Percentiles rank a stretch among this genome's conserved stretches.
These are phyloP conservation scores for Fusarium anguioides DNA, from an alignment of 2,329 filamentous ascomycete genomes.

Conservation along the genomic window DNA sequence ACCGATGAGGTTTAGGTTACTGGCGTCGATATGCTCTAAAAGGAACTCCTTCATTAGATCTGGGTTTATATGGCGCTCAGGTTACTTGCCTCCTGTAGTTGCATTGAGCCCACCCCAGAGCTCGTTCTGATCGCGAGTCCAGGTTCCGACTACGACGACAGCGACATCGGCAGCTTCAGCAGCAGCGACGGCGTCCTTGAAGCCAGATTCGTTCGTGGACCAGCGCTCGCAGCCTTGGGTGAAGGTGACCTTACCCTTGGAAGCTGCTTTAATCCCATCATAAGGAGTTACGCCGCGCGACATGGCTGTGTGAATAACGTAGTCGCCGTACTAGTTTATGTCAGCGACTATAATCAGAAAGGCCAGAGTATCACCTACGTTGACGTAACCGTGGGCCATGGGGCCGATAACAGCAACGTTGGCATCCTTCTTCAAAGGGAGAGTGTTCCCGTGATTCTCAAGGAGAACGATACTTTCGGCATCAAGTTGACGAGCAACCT, in stretches of 20 bases:
- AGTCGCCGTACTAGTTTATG: slow-evolving; percentile 71
- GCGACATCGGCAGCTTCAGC: slow-evolving; percentile 76
- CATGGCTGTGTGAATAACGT: slow-evolving; percentile 73
- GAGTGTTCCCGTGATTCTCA: slow-evolving; percentile 65
- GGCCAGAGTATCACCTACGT: slow-evolving; percentile 57
- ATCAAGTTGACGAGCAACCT: slow-evolving; percentile 71
- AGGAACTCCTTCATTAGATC: too few species aligned
- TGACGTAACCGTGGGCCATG: slow-evolving; percentile 78
- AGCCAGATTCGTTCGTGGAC: slow-evolving; percentile 76
- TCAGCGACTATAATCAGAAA: slow-evolving; percentile 2
- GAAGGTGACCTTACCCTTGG: slow-evolving; percentile 71
- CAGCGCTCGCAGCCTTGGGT: slow-evolving; percentile 78
- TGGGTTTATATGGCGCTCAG: too few species aligned
- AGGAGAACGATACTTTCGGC: slow-evolving; percentile 71
- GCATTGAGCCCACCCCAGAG: slow-evolving; percentile 78
- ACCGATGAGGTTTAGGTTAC: slow-evolving; percentile 73
- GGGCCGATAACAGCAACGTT: slow-evolving; percentile 79
- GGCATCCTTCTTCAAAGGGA: slow-evolving; percentile 71
- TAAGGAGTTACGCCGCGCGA: slow-evolving; percentile 75
- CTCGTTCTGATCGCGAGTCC: slow-evolving; percentile 78
- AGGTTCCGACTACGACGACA: slow-evolving; percentile 79
- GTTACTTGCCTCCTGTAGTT: slow-evolving; percentile 78
- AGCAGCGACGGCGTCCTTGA: slow-evolving; percentile 72
- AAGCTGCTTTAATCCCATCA: slow-evolving; percentile 72
- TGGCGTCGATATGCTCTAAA: slow-evolving; percentile 78